Evolutionary conservation across 2,329 filamentous ascomycete species (phyloP), one percentile per base, ranked within the genome.

Genomic region (Pseudomassariella vexata): DNA sequence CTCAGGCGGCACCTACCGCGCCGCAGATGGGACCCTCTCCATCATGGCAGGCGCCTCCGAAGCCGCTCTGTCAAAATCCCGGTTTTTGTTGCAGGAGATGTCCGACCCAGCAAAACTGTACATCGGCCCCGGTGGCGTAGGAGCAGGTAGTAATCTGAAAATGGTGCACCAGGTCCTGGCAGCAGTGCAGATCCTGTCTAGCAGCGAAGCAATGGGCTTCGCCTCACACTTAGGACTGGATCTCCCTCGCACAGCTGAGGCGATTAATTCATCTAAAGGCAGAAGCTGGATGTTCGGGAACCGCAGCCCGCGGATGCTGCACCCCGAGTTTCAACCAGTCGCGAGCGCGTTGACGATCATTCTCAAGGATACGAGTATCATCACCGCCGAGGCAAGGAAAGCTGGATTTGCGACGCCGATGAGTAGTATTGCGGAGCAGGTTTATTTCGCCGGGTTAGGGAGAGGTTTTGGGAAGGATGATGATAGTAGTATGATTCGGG

Each of bases 41-140:
- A 87, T 89, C 50, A 85, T 89, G 73, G 80, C 80, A 0, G 76
- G 78, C 2, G 80, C 69, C 0, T 62, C 71, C 0, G 65, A 72
- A 1, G 65, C 63, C 3, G 74, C 75, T 5, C 57, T 86, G 2
- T 61, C 67, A 20, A 71, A 70, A 35, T 79, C 70, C 1, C 66
- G 65, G 15, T 68, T 65, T 28, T 56, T 87, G 2, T 64, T 88
- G 3, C 63, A 75, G 32, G 71, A 73, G 43, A 74, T 89, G 64
- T 73, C 81, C 2, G 74, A 73, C 35, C 56, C 62, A 3, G 42
- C 48, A 9, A 85, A 84, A 51, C 60, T 88, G 5, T 80, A 77
- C 49, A 61, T 79, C 14, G 73, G 80, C 6, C 60, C 63, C 4
- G 76, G 76, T 6, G 76, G 75, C 1, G 53, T 81, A 30, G 78